Base-by-base conservation (phyloP, 2,329 filamentous ascomycete genomes). In the Mycosphaerella sp. region DNA sequence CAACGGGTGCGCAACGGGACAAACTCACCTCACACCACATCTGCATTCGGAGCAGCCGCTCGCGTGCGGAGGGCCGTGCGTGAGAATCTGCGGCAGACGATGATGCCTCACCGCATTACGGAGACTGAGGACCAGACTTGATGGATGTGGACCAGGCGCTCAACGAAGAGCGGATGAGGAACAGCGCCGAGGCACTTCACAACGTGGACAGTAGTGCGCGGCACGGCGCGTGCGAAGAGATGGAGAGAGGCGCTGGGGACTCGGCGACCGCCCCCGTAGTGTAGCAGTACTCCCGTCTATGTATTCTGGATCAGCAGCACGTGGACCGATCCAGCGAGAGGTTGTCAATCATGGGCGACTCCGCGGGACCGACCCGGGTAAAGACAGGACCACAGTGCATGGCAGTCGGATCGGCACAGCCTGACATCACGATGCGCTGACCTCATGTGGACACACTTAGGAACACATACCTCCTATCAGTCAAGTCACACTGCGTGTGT, bases 101-200 rank as follows among this genome's bases (percentile, higher is more conserved):
- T 31, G 11, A 21, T 32, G 17, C 45, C 12, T 23, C 10, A 14
- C 26, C 45, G 29, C 38, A 21, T 6, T 36, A 36, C 3, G 34
- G 4, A 26, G 4, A 6, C 4, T 4, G 26, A 2, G 34, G 7
- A 36, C 9, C 34, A 9, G 12, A 36, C 4, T 36, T n/a, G 34
- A 36, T 36, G 34, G 10, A 36, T n/a, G 12, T 8, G 34, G 34
- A 36, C 12, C 26, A 41, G 47, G 47, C 47, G 38, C 47, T 49
- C 47, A 49, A 49, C 36, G 8, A 49, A 29, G 47, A 36, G 38
- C 38, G 46, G 40, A 48, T 34, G 32, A 34, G 32, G 32, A 34
- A 7, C 11, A 7, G 32, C 32, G 7, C 11, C 7, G 6, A 7
- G 7, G 6, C 32, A 34, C 32, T 11, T 34, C 11, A 34, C 32